These are phyloP conservation scores for Podospora conica DNA, from an alignment of 495 filamentous ascomycete genomes.

Conservation along the genomic window DNA sequence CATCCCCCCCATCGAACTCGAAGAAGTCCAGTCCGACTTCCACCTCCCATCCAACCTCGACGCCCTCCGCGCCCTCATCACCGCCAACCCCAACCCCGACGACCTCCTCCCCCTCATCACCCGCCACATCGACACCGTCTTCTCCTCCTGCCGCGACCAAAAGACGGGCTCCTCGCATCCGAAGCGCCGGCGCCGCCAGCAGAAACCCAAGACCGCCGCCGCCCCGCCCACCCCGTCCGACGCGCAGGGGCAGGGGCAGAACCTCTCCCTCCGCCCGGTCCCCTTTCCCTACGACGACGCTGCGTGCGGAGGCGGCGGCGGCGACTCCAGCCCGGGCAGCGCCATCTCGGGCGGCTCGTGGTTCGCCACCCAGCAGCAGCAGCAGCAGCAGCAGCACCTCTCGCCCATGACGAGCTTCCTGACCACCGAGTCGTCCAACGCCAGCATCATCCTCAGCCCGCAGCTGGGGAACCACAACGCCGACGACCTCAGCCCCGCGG, in stretches of 20 bases:
- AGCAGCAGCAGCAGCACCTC: neutral
- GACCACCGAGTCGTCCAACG: neutral
- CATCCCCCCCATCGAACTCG: slow-evolving; percentile 26
- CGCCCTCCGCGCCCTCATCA: neutral
- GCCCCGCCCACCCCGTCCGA: neutral
- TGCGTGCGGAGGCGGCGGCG: neutral
- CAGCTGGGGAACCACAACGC: too few species aligned
- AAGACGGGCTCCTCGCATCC: neutral
- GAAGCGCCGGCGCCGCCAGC: neutral
- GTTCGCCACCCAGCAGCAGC: neutral
- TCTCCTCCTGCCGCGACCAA: neutral
- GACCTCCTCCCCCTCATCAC: neutral
- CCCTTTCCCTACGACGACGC: neutral
- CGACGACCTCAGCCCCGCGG: neutral
- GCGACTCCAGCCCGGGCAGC: neutral
- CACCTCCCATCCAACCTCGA: neutral
- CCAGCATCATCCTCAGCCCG: neutral
- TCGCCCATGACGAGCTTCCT: neutral
- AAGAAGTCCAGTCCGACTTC: slow-evolving; percentile 25
- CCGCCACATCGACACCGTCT: neutral
- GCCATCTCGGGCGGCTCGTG: neutral
- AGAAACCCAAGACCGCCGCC: neutral
- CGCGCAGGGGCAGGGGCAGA: too few species aligned
- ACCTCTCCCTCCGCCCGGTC: neutral
- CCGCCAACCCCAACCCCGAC: neutral